Base-by-base conservation (phyloP, 2,329 filamentous ascomycete genomes). In the Verticillium longisporum region DNA sequence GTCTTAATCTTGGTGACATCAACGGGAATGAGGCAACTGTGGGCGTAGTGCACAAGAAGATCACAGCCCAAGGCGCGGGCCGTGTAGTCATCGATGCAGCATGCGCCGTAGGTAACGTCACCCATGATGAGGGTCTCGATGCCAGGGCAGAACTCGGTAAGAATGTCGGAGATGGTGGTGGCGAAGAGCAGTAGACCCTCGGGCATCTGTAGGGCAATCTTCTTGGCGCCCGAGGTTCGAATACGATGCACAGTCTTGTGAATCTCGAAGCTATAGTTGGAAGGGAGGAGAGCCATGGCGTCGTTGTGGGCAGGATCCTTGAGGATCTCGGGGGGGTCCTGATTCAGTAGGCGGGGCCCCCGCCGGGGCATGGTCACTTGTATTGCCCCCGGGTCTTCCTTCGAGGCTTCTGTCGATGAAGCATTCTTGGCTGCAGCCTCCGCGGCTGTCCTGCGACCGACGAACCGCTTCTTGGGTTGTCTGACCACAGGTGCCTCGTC, bases 221-320 rank as follows among this genome's bases (percentile, higher is more conserved):
- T 89, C 71, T 88, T 94, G 1, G 93, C 88, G 9, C 84, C 87
- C 9, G 89, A 86, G 1, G 88, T 89, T 55, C 91, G 89, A 73
- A 99, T 93, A 56, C 94, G 88, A 75, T 98, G 92, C 69, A 99
- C 96, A 9, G 95, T 99, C 78, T 99, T 99, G 72, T 92, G 95
- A 61, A 99, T 92, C 78, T 99, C 95, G 73, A 99, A 99, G 68
- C 91, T 94, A 82, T 99, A 99, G 79, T 99, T 99, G n/a, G 86
- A 80, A 1, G 95, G 95, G 2, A 99, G 85, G 36, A 99, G 83
- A 6, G 87, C 82, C 61, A 98, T 92, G 3, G 95, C 95, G 55
- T 88, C 89, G 73, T 94, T 94, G 70, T 99, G 90, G 56, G 89
- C 90, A 56, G 87, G 80, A 70, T 99, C 89, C 65, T 96, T 83